Evolutionary conservation across 148 eudicot genomes (phyloP), one percentile per base, ranked within the genome.

Genomic region (Rhododendron molle): DNA sequence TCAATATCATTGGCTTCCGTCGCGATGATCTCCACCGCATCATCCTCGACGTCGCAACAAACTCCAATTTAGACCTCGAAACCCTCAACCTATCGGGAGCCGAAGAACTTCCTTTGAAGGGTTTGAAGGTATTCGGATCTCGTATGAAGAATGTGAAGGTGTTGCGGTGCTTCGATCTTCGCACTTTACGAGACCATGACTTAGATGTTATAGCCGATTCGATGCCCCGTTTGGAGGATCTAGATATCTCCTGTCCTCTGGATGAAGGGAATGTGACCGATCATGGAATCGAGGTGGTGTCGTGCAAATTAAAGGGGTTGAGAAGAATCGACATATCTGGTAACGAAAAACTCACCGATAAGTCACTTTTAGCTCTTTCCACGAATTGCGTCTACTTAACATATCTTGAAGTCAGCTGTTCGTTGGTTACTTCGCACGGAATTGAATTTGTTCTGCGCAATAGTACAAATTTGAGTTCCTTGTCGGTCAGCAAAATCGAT

Each of bases 251-350:
- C 78, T 85, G 83, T 34, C 90, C 92, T 23, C 3, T 2, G 11
- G 28, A 88, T 87, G 88, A 87, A 2, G 1, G 34, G 2, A 20
- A 14, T 34, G 76, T 95, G 54, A 92, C 93, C 52, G 96, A 95
- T 89, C n/a, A 38, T 80, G 98, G 96, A 28, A 81, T 95, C 56
- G 86, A 87, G 76, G 81, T 86, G 50, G 43, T 93, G 86, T 91
- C 93, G 60, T 85, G 12, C n/a, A 90, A 81, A 69, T 69, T 95
- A 12, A 46, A 54, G 76, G 89, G 85, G 4, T 81, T 95, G 90
- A 85, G 83, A 60, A 91, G 76, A 76, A 91, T 95, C 83, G 67
- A 92, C 86, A 46, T 95, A 52, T 90, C 94, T 18, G 93, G 92
- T 15, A 90, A 93, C 86, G 47, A 74, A 56, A 83, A 88, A 73